Conservation (phyloP, 176 grass and related monocot genomes). For the Raddia distichophylla region DNA sequence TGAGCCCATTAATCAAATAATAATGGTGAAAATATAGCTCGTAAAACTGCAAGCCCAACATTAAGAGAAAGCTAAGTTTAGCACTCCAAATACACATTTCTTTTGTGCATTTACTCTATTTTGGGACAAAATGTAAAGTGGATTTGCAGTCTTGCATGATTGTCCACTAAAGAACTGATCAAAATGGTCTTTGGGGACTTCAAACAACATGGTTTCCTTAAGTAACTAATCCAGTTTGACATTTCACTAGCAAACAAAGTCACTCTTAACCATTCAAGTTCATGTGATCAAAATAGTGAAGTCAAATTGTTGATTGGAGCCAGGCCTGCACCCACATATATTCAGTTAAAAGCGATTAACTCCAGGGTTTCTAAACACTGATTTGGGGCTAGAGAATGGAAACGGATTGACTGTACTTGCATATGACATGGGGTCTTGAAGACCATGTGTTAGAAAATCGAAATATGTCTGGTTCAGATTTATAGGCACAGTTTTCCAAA, state of each 20-base stretch:
- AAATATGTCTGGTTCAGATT: not conserved
- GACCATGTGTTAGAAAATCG: not conserved
- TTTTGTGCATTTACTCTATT: not conserved
- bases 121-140: not conserved
- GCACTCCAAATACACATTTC: not conserved
- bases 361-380: not conserved
- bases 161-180: not conserved
- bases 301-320: not conserved
- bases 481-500: not conserved
- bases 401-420: too few relatives aligned
- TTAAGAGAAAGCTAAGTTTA: not conserved
- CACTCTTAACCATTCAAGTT: not conserved
- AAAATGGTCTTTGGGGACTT: constrained; percentile 3
- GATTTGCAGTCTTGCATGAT: not conserved
- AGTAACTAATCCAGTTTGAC: not conserved
- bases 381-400: not conserved
- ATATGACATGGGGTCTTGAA: not conserved
- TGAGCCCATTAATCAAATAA: not conserved
- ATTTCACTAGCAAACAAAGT: not conserved
- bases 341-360: not conserved
- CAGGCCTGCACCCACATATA: not conserved
- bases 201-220: not conserved
- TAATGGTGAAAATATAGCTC: not conserved
- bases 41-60: not conserved
- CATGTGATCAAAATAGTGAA: constrained; percentile 13